Conservation (phyloP, 2,329 filamentous ascomycete genomes). For the Botrytis medusae region DNA sequence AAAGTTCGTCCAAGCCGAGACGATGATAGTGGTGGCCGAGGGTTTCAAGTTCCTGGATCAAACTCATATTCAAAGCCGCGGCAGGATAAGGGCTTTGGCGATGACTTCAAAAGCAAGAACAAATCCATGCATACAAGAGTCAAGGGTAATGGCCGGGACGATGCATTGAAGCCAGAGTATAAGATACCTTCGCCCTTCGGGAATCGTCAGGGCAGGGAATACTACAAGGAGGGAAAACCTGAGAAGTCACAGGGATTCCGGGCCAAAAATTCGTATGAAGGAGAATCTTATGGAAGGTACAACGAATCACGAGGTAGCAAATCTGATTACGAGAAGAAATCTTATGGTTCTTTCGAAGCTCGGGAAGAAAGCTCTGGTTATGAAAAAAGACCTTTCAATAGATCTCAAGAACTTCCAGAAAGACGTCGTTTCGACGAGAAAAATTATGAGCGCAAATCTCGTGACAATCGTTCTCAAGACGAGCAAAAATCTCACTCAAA, state of each 20-base stretch:
- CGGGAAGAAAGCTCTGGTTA: background rate
- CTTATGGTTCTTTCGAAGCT: background rate
- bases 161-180: background rate
- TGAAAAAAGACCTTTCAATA: background rate
- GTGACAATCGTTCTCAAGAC: background rate
- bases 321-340: conserved; percentile 1
- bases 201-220: background rate
- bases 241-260: background rate
- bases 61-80: background rate
- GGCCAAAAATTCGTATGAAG: background rate
- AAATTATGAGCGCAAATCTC: background rate
- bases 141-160: background rate
- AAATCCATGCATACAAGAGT: background rate
- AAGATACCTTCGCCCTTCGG: background rate
- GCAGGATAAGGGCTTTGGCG: background rate
- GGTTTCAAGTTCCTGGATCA: background rate
- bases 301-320: background rate
- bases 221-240: background rate
- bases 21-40: background rate
- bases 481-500: background rate
- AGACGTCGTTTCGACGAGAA: background rate
- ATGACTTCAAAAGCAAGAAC: background rate
- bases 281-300: background rate
- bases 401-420: background rate
- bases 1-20: conserved; percentile 15